A percentile compares a stretch with the other conserved stretches of the same genome.
Evolutionary conservation across 108 stramenopile genomes (phyloP).

Genomic region (Pseudonitzschia pungens): DNA sequence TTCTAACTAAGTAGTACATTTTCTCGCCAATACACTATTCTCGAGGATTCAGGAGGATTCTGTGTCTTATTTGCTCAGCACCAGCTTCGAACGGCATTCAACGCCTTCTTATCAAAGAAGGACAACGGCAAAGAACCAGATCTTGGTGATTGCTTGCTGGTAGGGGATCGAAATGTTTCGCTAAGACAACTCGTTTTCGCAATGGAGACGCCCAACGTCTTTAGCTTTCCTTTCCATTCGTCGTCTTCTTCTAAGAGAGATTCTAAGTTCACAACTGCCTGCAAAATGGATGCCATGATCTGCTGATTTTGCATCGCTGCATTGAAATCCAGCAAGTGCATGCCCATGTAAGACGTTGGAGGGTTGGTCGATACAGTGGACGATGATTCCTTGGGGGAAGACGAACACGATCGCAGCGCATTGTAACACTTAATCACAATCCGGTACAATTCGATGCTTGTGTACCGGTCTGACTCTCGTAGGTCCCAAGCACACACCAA

Average conservation of each 20-base stretch:
- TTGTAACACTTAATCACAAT: slow-evolving; percentile 26
- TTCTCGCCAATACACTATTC: background rate
- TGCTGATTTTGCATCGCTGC: slow-evolving; percentile 15
- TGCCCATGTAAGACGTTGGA: slow-evolving; percentile 16
- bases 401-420: slow-evolving; percentile 14
- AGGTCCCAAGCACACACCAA: slow-evolving; percentile 12
- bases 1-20: background rate
- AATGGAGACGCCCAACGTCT: background rate
- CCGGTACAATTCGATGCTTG: slow-evolving; percentile 21
- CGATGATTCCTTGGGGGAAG: background rate
- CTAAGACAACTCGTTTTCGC: background rate
- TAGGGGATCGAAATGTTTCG: too few relatives aligned
- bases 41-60: too few relatives aligned
- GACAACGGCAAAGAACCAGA: background rate
- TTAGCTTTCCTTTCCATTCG: slow-evolving; percentile 5
- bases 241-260: slow-evolving; percentile 4
- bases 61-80: background rate
- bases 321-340: slow-evolving; percentile 18
- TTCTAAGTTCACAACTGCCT: slow-evolving; percentile 28
- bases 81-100: background rate
- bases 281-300: slow-evolving; percentile 28
- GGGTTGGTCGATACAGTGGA: background rate
- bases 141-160: background rate
- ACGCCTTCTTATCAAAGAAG: slow-evolving; percentile 11
- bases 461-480: slow-evolving; percentile 21